These are phyloP conservation scores for Hortiboletus campestris DNA, from an alignment of 768 basidiomycete genomes.

Conservation along the genomic window DNA sequence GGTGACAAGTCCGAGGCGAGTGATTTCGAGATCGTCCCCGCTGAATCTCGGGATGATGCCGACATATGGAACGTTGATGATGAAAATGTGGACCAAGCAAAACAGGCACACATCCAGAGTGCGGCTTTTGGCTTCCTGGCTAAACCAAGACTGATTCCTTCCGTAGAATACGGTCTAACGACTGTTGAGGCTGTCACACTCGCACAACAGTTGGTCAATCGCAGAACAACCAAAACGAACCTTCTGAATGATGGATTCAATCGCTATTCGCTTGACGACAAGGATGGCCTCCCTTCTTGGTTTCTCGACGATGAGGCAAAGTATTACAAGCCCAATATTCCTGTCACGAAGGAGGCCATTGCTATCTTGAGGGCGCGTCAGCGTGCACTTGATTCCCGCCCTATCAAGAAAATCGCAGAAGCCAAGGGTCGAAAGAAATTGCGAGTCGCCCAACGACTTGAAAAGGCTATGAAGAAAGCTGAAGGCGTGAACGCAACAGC, in stretches of 20 bases:
- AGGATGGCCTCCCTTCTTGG: slow-evolving; percentile 92
- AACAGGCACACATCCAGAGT: slow-evolving; percentile 69
- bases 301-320: slow-evolving; percentile 96
- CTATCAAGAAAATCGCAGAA: slow-evolving; percentile 98
- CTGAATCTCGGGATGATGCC: slow-evolving; percentile 50
- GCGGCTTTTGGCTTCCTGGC: slow-evolving; percentile 22
- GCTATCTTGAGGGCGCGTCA: slow-evolving; percentile 82
- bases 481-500: slow-evolving; percentile 85
- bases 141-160: slow-evolving; percentile 1
- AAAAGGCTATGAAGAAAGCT: slow-evolving; percentile 94
- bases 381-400: slow-evolving; percentile 91
- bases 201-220: slow-evolving; percentile 89
- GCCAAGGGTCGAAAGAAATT: slow-evolving; percentile 97
- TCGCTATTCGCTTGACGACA: slow-evolving; percentile 86
- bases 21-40: slow-evolving; percentile 77
- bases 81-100: slow-evolving; percentile 69
- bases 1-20: slow-evolving; percentile 26
- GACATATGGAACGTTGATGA: slow-evolving; percentile 82
- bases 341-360: slow-evolving; percentile 96
- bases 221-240: slow-evolving; percentile 81
- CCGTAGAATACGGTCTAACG: slow-evolving; percentile 71
- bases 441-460: slow-evolving; percentile 78
- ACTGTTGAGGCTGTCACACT: slow-evolving; percentile 91
- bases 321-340: slow-evolving; percentile 90
- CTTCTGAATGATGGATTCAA: slow-evolving; percentile 96